Base-by-base conservation (phyloP, 2,329 filamentous ascomycete species). In the Aspergillus pseudotamarii region DNA sequence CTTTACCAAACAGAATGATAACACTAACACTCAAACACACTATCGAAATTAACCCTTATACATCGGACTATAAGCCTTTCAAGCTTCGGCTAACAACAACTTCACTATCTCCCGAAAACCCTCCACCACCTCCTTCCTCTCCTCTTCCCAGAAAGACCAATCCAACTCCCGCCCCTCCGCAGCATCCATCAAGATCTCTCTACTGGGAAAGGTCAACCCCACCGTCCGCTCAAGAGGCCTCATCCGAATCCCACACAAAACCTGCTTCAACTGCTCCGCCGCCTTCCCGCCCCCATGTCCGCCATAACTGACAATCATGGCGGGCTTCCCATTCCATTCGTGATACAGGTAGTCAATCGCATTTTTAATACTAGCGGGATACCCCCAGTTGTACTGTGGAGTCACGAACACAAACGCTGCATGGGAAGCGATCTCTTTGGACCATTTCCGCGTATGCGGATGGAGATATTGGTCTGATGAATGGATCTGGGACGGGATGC, bases 341-440 rank as follows among this genome's bases (percentile, higher is more conserved):
- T 88, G 76, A 67, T 80, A 83, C 0, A 89, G 79, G 69, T 86
- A 89, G 71, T 89, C 87, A 60, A 89, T 81, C 6, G 87, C 86
- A 69, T 88, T 89, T 78, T 89, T 89, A 56, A 85, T 74, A 8
- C 77, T 80, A 0, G 82, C 85, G 0, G 86, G 78, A 6, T 87
- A 75, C 28, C 84, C 81, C 71, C 77, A 83, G 76, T 89, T 88
- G 70, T 88, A 89, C 46, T 79, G 79, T 2, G 80, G 79, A 2
- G 75, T 75, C 6, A 81, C 69, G 60, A 83, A 81, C 58, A 82
- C 76, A 55, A 80, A 82, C 0, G 69, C 80, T 14, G 73, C 69
- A 62, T 76, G 73, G 10, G 68, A 64, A 0, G 64, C 60, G 50
- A 82, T 77, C 23, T 76, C 68, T 0, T 61, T 48, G 0, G 76